Percentiles rank a stretch among this genome's conserved stretches.
Evolutionary conservation across 371 early-diverging fungal species (phyloP).

Genomic region (Nematocida displodere): DNA sequence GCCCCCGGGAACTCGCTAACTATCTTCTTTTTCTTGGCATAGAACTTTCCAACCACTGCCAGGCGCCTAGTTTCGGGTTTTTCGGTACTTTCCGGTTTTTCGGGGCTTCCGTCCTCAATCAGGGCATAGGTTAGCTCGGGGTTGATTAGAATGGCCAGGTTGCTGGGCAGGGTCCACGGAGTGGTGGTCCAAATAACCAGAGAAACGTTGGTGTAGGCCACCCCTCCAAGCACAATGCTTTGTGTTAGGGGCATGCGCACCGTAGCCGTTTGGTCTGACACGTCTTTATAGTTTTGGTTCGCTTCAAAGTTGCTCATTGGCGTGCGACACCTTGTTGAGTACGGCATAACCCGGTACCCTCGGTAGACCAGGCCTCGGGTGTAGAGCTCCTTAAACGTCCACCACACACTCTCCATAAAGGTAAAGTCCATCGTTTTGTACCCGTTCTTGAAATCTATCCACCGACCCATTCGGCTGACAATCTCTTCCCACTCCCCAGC

Average conservation of each 20-base stretch:
- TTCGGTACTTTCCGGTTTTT: constrained; percentile 41
- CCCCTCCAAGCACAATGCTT: constrained; percentile 69
- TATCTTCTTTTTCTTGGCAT: constrained; percentile 68
- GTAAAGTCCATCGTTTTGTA: constrained; percentile 88
- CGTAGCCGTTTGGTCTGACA: constrained; percentile 85
- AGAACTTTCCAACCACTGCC: constrained; percentile 50
- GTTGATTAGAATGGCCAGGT: constrained; percentile 85
- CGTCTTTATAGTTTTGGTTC: constrained; percentile 94
- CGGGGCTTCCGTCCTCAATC: constrained; percentile 70
- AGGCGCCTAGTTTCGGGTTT: too few relatives aligned
- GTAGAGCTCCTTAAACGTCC: constrained; percentile 92
- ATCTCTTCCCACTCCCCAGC: constrained; percentile 88
- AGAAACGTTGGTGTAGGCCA: constrained; percentile 67
- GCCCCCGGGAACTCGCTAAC: constrained; percentile 74
- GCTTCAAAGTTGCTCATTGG: constrained; percentile 99
- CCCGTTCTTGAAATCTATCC: constrained; percentile 98
- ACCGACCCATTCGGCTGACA: constrained; percentile 93
- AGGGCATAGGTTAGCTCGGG: constrained; percentile 86
- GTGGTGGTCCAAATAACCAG: constrained; percentile 99
- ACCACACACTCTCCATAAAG: constrained; percentile 98
- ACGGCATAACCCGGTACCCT: constrained; percentile 96
- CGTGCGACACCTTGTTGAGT: constrained; percentile 87
- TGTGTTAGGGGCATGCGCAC: constrained; percentile 77
- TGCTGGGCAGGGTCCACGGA: constrained; percentile 98
- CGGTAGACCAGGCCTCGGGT: constrained; percentile 91